Percentiles rank a stretch among this genome's conserved stretches.
These are phyloP conservation scores for Gaeumannomyces sp. DNA, from an alignment of 2,329 filamentous ascomycete species.

Conservation along the genomic window DNA sequence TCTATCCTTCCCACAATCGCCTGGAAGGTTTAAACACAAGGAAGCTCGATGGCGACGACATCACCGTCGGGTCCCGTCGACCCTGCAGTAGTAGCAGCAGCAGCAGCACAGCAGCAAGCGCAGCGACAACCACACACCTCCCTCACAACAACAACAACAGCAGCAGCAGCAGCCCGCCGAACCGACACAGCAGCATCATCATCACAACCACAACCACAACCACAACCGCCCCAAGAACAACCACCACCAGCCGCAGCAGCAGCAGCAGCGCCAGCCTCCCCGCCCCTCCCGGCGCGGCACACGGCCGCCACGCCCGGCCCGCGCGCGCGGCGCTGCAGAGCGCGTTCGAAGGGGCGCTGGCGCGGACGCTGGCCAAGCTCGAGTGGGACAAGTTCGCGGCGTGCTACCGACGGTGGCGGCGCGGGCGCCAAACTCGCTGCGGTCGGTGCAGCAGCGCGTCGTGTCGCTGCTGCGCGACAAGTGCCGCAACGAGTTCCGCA, in stretches of 20 bases:
- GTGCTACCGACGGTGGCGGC: conserved; percentile 55
- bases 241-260: conserved; percentile 10
- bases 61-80: conserved; percentile 1
- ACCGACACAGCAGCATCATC: not conserved
- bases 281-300: conserved; percentile 35
- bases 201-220: not conserved
- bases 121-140: not conserved
- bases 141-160: not conserved
- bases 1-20: no score
- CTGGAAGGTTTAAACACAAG: no score
- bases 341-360: conserved; percentile 46
- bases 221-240: not conserved
- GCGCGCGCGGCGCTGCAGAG: conserved; percentile 49
- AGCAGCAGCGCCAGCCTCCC: conserved; percentile 8
- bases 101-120: not conserved
- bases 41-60: conserved; percentile 6
- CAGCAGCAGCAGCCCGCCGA: not conserved
- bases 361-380: conserved; percentile 48
- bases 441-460: conserved; percentile 52
- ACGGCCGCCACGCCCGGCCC: conserved; percentile 45
- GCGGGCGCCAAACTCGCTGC: conserved; percentile 43
- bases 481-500: conserved; percentile 53
- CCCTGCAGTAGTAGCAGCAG: no score
- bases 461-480: conserved; percentile 47
- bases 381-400: conserved; percentile 51